Conservation (phyloP, 2,329 filamentous ascomycete species). For the Alternaria triticina region DNA sequence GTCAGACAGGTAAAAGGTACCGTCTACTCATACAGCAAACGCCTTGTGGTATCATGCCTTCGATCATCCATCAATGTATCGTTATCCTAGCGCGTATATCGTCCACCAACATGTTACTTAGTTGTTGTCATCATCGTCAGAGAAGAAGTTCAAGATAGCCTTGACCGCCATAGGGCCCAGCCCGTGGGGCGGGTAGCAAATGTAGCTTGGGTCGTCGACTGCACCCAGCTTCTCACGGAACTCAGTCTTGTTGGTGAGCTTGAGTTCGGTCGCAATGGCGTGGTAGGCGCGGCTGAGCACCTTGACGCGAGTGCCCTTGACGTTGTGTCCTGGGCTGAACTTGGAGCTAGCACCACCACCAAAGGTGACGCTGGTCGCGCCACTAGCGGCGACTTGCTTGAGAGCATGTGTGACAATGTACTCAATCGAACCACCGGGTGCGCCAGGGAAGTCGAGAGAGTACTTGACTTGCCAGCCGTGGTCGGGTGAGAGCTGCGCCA, state of each 20-base stretch:
- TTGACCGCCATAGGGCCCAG: slow-evolving; percentile 81
- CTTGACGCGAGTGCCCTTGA: slow-evolving; percentile 79
- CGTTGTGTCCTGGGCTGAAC: slow-evolving; percentile 79
- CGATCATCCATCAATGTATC: slow-evolving; percentile 12
- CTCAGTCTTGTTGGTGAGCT: slow-evolving; percentile 82
- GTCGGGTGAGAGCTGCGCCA: slow-evolving; percentile 79
- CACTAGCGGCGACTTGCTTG: slow-evolving; percentile 63
- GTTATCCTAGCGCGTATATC: slow-evolving; percentile 11
- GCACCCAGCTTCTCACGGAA: slow-evolving; percentile 92
- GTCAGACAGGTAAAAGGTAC: slow-evolving; percentile 1
- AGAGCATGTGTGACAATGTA: slow-evolving; percentile 77
- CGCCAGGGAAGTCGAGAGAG: slow-evolving; percentile 87
- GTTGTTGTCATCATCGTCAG: slow-evolving; percentile 63
- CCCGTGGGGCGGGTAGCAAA: slow-evolving; percentile 87
- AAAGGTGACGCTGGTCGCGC: slow-evolving; percentile 77
- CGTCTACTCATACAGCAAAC: slow-evolving; percentile 14
- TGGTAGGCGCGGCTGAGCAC: slow-evolving; percentile 84
- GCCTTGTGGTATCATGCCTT: slow-evolving; percentile 28
- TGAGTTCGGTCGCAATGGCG: slow-evolving; percentile 79
- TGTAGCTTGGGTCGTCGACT: slow-evolving; percentile 81
- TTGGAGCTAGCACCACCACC: slow-evolving; percentile 79
- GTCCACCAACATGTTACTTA: slow-evolving; percentile 19
- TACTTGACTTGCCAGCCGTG: slow-evolving; percentile 96
- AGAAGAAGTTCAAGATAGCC: slow-evolving; percentile 90
- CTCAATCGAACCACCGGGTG: slow-evolving; percentile 88